Conservation (phyloP, 2,329 filamentous ascomycete species). For the Alternaria sp. region DNA sequence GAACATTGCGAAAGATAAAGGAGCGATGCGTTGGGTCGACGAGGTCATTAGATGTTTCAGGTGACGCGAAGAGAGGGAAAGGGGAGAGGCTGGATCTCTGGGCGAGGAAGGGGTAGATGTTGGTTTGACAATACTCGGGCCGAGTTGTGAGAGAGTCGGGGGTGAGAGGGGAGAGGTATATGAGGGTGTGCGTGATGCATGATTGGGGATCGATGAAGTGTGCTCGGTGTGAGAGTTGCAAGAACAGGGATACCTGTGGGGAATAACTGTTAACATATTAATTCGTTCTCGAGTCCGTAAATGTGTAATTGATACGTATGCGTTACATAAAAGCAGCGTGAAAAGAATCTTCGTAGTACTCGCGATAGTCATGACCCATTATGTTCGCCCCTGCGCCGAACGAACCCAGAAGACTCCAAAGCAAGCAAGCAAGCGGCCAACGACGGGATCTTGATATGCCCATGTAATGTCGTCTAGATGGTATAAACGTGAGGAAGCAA, state of each 20-base stretch:
- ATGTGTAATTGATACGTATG: slow-evolving; percentile 4
- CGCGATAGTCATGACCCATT: not conserved
- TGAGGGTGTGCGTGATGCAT: not conserved
- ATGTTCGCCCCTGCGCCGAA: slow-evolving; percentile 3
- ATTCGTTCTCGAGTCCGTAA: not conserved
- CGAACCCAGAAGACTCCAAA: slow-evolving; percentile 5
- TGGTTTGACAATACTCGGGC: not conserved
- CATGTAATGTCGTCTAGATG: slow-evolving; percentile 12
- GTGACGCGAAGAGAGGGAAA: not conserved
- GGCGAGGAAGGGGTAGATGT: not conserved
- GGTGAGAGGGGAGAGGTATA: not conserved
- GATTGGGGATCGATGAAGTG: not conserved
- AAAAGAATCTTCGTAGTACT: not conserved
- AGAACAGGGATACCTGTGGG: accelerated
- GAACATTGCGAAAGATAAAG: not conserved
- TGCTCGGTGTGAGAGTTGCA: not conserved
- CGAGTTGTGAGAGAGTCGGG: not conserved
- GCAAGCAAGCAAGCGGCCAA: not conserved
- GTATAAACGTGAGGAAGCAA: slow-evolving; percentile 11
- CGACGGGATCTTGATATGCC: slow-evolving; percentile 5
- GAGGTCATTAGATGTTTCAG: not conserved
- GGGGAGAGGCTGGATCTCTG: not conserved
- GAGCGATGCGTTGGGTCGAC: not conserved
- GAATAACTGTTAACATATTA: not conserved
- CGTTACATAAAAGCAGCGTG: slow-evolving; percentile 1